These are phyloP conservation scores for Penicillium arizonense DNA, from an alignment of 495 filamentous ascomycete genomes.

Conservation along the genomic window DNA sequence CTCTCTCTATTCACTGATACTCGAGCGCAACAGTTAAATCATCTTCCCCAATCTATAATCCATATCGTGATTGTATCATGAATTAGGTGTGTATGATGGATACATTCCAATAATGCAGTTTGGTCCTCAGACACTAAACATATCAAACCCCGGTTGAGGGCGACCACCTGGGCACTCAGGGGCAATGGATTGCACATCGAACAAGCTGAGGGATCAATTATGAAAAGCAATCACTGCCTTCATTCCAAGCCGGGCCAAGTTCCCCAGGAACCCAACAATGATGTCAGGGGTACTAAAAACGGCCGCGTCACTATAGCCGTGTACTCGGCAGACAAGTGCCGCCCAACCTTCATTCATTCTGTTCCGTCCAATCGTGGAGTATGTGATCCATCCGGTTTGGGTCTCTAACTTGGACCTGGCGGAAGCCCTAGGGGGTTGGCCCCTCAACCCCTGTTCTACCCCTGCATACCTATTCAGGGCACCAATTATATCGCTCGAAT, in stretches of 20 bases:
- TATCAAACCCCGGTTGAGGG: not conserved
- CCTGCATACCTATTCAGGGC: constrained; percentile 5
- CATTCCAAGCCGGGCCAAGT: constrained; percentile 7
- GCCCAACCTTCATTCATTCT: not conserved
- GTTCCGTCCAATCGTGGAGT: not conserved
- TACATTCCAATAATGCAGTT: too few relatives aligned
- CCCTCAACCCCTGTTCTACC: not conserved
- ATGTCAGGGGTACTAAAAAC: not conserved
- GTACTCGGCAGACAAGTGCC: not conserved
- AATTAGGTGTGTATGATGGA: too few relatives aligned
- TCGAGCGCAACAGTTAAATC: too few relatives aligned
- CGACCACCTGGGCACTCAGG: not conserved
- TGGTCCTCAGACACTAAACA: too few relatives aligned
- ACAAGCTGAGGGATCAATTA: not conserved
- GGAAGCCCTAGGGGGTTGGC: not conserved
- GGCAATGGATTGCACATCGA: not conserved
- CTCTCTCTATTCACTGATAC: too few relatives aligned
- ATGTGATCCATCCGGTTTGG: not conserved
- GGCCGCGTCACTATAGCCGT: constrained; percentile 4
- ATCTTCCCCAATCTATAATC: too few relatives aligned
- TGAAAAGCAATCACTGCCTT: not conserved
- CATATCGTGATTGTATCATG: too few relatives aligned
- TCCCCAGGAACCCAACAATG: constrained; percentile 9
- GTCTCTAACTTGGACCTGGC: not conserved
- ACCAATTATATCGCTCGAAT: not conserved